Base-by-base conservation (phyloP, 352 stramenopile genomes). In the Pythium brassicae region DNA sequence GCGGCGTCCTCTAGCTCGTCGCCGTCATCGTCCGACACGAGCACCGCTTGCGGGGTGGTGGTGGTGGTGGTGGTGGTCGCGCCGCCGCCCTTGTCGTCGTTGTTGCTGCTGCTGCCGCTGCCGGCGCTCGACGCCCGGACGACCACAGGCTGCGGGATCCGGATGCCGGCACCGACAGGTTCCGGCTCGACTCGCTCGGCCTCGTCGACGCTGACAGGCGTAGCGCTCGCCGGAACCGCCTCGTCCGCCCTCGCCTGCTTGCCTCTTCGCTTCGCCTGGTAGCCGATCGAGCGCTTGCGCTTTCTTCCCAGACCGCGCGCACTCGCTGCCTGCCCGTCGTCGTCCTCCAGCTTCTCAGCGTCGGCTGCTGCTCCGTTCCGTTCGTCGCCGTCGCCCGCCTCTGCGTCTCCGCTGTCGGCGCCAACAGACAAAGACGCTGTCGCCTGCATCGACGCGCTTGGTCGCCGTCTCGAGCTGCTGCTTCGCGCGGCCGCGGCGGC, bases 21-120 rank as follows among this genome's bases (percentile, higher is more conserved):
- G 15, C 55, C 62, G 59, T 87, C 80, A 20, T 74, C 66, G 19
- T 78, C 64, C 8, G 79, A 80, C 23, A 83, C 20, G 2, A 87
- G 25, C 14, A 77, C 59, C 2, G 56, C 64, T 42, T 48, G 65
- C 56, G 57, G 69, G 11, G 46, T 52, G 52, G 23, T 74, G 19
- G 10, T 74, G 6, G n/a, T n/a, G 11, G 46, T 52, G 52, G 23
- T 74, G 19, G 10, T 74, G 6, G n/a, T n/a, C n/a, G n/a, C n/a
- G n/a, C n/a, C 19, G 20, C 49, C 29, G 17, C 15, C 32, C 20
- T 40, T 35, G 20, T 39, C 45, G 4, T 60, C 59, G 19, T 27
- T 45, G 44, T 19, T 46, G 22, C 37, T 39, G 25, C 19, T 32
- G 59, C 34, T 47, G 8, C 8, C 14, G 32, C 32, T 55, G 19